These are phyloP conservation scores for Penicillium brevicompactum DNA, from an alignment of 2,329 filamentous ascomycete species.

Conservation along the genomic window DNA sequence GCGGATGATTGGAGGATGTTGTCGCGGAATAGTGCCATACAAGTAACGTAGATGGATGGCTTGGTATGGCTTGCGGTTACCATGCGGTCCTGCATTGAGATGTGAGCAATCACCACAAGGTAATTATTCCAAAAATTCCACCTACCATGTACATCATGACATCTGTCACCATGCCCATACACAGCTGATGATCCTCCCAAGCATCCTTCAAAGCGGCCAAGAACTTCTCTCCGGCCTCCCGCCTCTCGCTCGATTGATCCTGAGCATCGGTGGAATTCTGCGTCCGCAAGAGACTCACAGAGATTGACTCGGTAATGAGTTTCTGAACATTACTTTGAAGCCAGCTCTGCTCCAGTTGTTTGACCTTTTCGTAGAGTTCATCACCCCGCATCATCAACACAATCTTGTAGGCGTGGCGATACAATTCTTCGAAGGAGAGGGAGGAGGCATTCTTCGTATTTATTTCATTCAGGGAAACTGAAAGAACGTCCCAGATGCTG, in stretches of 20 bases:
- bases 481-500: slow-evolving; percentile 76
- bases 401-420: slow-evolving; percentile 90
- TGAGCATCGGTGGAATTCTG: slow-evolving; percentile 51
- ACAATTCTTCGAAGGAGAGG: slow-evolving; percentile 93
- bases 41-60: slow-evolving; percentile 78
- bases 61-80: slow-evolving; percentile 72
- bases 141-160: slow-evolving; percentile 90
- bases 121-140: neutral
- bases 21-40: slow-evolving; percentile 87
- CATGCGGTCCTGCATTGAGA: slow-evolving; percentile 69
- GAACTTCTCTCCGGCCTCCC: slow-evolving; percentile 80
- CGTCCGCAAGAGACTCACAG: slow-evolving; percentile 66
- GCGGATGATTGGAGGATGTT: slow-evolving; percentile 70
- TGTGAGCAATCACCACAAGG: neutral
- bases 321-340: slow-evolving; percentile 73
- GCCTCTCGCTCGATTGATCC: slow-evolving; percentile 70
- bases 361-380: slow-evolving; percentile 77
- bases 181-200: slow-evolving; percentile 88
- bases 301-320: slow-evolving; percentile 70
- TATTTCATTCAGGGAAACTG: slow-evolving; percentile 79
- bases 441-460: slow-evolving; percentile 87
- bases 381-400: slow-evolving; percentile 86
- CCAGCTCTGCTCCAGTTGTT: slow-evolving; percentile 79
- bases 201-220: slow-evolving; percentile 72
- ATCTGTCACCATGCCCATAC: slow-evolving; percentile 96